Evolutionary conservation across 2,329 filamentous ascomycete genomes (phyloP).

Genomic region (Metarhizium brunneum): DNA sequence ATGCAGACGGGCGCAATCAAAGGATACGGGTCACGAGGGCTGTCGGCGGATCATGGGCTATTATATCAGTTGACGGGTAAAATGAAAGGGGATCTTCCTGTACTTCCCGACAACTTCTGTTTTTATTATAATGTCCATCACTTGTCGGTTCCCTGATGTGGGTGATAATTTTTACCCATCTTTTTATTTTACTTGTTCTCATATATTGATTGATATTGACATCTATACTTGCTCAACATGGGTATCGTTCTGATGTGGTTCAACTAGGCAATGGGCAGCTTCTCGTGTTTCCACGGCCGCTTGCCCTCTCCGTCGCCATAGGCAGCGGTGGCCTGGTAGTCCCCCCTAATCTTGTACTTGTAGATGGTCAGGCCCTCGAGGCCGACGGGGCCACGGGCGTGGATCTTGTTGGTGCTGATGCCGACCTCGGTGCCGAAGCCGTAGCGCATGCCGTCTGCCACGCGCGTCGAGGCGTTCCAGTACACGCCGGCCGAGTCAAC

Average conservation of each 20-base stretch:
- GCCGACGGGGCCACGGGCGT: slow-evolving; percentile 85
- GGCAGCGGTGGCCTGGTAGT: slow-evolving; percentile 69
- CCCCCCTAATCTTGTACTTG: slow-evolving; percentile 83
- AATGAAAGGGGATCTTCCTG: not conserved
- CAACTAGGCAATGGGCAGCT: slow-evolving; percentile 17
- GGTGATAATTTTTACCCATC: not conserved
- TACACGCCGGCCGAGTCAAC: slow-evolving; percentile 90
- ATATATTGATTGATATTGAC: not conserved
- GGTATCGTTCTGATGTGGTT: not conserved
- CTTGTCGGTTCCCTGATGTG: not conserved
- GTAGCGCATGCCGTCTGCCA: slow-evolving; percentile 94
- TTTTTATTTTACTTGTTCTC: slow-evolving; percentile 1
- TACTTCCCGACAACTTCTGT: not conserved
- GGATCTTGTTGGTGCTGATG: slow-evolving; percentile 98
- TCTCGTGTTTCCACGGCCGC: slow-evolving; percentile 51
- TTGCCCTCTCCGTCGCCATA: slow-evolving; percentile 60
- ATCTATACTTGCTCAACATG: not conserved
- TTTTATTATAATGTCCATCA: not conserved
- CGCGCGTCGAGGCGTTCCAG: slow-evolving; percentile 92
- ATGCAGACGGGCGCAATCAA: not conserved
- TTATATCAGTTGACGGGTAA: not conserved
- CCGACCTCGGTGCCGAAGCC: slow-evolving; percentile 97
- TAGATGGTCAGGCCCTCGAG: slow-evolving; percentile 94
- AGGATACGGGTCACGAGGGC: not conserved
- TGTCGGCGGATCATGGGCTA: not conserved